A percentile compares a stretch with the other conserved stretches of the same genome.
These are phyloP conservation scores for Stentor coeruleus DNA, from an alignment of 73 alveolate species.

Conservation along the genomic window DNA sequence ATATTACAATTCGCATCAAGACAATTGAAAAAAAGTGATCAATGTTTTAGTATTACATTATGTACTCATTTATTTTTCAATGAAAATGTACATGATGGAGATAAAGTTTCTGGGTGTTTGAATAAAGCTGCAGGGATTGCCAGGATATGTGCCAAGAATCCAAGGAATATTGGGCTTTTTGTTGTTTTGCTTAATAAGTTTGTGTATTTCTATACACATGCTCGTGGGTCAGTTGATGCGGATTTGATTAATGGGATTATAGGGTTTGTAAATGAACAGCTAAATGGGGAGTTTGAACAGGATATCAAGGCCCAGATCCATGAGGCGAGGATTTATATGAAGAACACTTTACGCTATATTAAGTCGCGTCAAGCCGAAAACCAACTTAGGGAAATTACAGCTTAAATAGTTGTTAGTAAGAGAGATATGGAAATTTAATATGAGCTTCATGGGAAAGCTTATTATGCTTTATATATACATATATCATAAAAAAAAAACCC, in stretches of 20 bases:
- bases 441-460: too few relatives aligned
- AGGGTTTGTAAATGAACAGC: conserved; percentile 26
- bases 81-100: neutral
- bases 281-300: neutral
- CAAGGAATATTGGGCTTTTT: conserved; percentile 56
- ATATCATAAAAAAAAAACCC: too few relatives aligned
- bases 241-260: too few relatives aligned
- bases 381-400: too few relatives aligned
- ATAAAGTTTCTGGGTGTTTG: conserved; percentile 62
- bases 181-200: conserved; percentile 61
- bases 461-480: too few relatives aligned
- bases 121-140: conserved; percentile 71
- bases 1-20: conserved; percentile 21
- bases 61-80: conserved; percentile 36
- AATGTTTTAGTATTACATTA: conserved; percentile 41
- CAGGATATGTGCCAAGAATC: conserved; percentile 58
- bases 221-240: too few relatives aligned
- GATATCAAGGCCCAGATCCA: neutral
- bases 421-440: too few relatives aligned
- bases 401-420: too few relatives aligned
- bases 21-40: conserved; percentile 47
- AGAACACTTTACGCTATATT: too few relatives aligned
- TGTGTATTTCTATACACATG: too few relatives aligned
- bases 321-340: too few relatives aligned
- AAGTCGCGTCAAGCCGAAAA: too few relatives aligned